These are phyloP conservation scores for Beauveria brongniartii DNA, from an alignment of 2,329 filamentous ascomycete species.

Conservation along the genomic window DNA sequence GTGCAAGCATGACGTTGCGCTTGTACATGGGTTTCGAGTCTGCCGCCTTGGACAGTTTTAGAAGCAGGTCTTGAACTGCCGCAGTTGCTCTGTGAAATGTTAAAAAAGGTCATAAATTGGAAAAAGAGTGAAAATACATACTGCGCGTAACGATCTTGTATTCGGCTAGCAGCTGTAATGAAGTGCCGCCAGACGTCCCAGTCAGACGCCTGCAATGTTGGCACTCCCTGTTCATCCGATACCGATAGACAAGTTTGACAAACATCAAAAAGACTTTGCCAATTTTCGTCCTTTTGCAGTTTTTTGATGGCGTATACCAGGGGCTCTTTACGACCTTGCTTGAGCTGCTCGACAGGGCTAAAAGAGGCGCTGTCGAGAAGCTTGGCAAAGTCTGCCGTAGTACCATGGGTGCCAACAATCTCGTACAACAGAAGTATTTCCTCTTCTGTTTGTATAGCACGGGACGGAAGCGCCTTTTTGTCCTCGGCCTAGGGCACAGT, in stretches of 20 bases:
- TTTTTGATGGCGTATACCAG: slow-evolving; percentile 32
- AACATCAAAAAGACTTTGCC: slow-evolving; percentile 34
- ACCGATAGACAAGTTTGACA: slow-evolving; percentile 35
- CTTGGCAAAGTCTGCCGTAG: slow-evolving; percentile 32
- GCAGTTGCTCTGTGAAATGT: slow-evolving; percentile 18
- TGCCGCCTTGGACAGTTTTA: slow-evolving; percentile 22
- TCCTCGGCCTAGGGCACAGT: slow-evolving; percentile 12
- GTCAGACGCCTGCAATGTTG: slow-evolving; percentile 38
- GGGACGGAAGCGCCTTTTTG: slow-evolving; percentile 15
- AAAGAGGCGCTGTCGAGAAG: slow-evolving; percentile 31
- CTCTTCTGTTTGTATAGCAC: slow-evolving; percentile 37
- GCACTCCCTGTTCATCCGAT: slow-evolving; percentile 27
- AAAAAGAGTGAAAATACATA: slow-evolving; percentile 17
- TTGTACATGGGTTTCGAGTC: slow-evolving; percentile 30
- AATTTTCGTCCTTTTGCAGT: slow-evolving; percentile 31
- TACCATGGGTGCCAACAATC: slow-evolving; percentile 36
- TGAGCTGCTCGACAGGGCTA: slow-evolving; percentile 36
- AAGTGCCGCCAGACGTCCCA: slow-evolving; percentile 33
- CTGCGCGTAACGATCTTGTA: slow-evolving; percentile 25
- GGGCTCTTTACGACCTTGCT: slow-evolving; percentile 38
- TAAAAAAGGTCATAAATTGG: slow-evolving; percentile 7
- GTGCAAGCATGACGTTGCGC: slow-evolving; percentile 31
- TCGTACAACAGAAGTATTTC: slow-evolving; percentile 43
- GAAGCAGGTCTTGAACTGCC: slow-evolving; percentile 23
- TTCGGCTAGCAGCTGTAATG: slow-evolving; percentile 28